Conservation (phyloP, 2,329 filamentous ascomycete species). For the Pseudocercospora eumusae region DNA sequence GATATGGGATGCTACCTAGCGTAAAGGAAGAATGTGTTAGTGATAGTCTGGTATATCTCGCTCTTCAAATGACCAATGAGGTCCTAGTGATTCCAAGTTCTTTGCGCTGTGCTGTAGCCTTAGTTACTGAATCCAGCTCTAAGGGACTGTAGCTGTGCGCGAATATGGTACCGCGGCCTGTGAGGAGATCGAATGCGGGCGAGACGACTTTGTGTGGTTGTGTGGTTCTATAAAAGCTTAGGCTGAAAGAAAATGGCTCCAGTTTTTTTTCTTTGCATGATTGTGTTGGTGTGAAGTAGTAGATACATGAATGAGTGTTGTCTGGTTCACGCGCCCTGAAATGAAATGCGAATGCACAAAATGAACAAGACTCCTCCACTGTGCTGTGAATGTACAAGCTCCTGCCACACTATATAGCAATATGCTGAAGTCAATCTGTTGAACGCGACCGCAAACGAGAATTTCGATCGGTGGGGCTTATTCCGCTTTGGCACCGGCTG, state of each 20-base stretch:
- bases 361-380: not conserved
- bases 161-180: constrained; percentile 1
- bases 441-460: not conserved
- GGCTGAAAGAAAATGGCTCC: no score
- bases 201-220: not conserved
- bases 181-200: not conserved
- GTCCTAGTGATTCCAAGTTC: not conserved
- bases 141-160: constrained; percentile 2
- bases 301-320: not conserved
- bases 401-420: not conserved
- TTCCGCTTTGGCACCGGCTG: not conserved
- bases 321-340: not conserved
- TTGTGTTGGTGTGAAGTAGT: no score
- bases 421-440: not conserved
- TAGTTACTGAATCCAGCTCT: not conserved
- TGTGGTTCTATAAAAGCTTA: no score
- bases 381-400: not conserved
- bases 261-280: no score
- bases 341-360: not conserved
- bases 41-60: not conserved
- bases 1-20: not conserved
- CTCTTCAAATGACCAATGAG: not conserved
- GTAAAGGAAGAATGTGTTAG: not conserved
- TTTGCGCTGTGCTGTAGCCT: not conserved
- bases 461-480: no score